phyloP scores from a whole-genome alignment of 768 basidiomycete species.

The Hebeloma cylindrosporum region DNA sequence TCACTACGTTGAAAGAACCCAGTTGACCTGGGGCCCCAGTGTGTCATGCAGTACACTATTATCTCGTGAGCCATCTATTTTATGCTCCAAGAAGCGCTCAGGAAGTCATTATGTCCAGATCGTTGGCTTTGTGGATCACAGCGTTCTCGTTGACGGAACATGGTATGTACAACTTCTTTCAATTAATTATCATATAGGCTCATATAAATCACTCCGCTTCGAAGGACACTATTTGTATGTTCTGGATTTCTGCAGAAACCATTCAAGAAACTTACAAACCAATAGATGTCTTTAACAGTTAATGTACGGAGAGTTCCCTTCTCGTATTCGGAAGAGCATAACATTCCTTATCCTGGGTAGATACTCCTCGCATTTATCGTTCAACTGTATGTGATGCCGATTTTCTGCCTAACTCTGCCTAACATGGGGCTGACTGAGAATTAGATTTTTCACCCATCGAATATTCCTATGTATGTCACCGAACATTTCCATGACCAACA shows the following conservation, averaged over 20 bases:
- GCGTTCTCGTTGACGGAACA: conserved; percentile 32
- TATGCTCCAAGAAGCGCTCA: background rate
- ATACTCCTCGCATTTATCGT: conserved; percentile 42
- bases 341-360: conserved; percentile 20
- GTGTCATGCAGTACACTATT: conserved; percentile 42
- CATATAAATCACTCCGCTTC: background rate
- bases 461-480: conserved; percentile 36
- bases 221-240: conserved; percentile 39
- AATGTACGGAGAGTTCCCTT: conserved; percentile 29
- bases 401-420: background rate
- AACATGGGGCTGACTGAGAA: background rate
- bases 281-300: conserved; percentile 36
- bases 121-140: conserved; percentile 33
- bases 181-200: background rate
- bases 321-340: background rate
- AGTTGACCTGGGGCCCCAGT: too few relatives aligned
- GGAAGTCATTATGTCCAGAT: conserved; percentile 28
- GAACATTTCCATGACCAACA: background rate
- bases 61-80: conserved; percentile 34
- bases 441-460: conserved; percentile 41
- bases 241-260: background rate
- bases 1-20: background rate
- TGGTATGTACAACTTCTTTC: conserved; percentile 31
- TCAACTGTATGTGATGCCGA: conserved; percentile 34
- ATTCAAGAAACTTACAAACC: background rate